A percentile compares a stretch with the other conserved stretches of the same genome.
These are phyloP conservation scores for Globisporangium viniferum DNA, from an alignment of 352 stramenopile genomes.

Conservation along the genomic window DNA sequence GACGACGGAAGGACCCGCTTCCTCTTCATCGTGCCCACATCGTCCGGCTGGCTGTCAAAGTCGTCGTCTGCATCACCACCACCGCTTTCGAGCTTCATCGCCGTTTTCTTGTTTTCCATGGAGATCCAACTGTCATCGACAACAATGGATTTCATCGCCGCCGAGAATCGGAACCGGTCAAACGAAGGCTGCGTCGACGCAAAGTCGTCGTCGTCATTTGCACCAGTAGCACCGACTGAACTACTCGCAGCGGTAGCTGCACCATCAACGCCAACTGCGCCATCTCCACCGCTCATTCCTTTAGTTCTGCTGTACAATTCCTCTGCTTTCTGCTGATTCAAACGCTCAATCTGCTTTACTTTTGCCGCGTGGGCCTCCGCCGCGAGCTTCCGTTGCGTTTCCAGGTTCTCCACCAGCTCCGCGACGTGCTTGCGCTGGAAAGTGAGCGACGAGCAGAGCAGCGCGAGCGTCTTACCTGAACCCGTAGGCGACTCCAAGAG, in stretches of 20 bases:
- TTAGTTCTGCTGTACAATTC: constrained; percentile 6
- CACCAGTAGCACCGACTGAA: background rate
- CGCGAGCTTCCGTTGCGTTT: constrained; percentile 17
- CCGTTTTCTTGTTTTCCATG: constrained; percentile 40
- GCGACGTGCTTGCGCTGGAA: constrained; percentile 62
- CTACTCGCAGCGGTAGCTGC: background rate
- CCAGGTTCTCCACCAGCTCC: constrained; percentile 33
- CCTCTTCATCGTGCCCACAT: background rate
- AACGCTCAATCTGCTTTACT: constrained; percentile 10
- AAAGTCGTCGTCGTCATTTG: constrained; percentile 40
- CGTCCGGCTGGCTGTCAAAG: constrained; percentile 7
- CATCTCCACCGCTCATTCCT: background rate
- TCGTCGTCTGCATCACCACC: constrained; percentile 2
- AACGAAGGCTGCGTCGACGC: constrained; percentile 36
- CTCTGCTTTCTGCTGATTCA: constrained; percentile 4
- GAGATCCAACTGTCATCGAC: constrained; percentile 36
- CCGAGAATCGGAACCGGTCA: constrained; percentile 33
- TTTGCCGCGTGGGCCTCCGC: constrained; percentile 8
- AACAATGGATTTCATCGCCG: constrained; percentile 9
- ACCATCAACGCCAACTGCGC: background rate
- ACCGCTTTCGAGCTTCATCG: background rate
- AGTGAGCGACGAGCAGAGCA: constrained; percentile 80
- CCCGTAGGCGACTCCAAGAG: constrained; percentile 84
- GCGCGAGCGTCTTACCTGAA: constrained; percentile 81
- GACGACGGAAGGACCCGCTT: constrained; percentile 8